Evolutionary conservation across 1,139 yeast species (phyloP), one percentile per base, ranked within the genome.

Genomic region (Suhomyces ambrosiae): DNA sequence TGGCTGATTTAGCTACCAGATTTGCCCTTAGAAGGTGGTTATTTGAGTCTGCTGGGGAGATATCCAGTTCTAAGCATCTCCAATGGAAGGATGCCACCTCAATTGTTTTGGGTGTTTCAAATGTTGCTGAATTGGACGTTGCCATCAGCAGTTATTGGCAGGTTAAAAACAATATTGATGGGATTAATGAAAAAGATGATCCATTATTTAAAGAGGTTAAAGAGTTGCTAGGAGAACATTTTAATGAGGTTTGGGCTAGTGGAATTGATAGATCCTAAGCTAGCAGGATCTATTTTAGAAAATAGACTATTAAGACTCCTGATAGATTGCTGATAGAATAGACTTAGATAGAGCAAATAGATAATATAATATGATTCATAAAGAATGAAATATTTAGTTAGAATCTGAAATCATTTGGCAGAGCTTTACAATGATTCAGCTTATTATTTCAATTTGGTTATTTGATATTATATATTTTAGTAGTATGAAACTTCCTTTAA

Each of bases 1-100:
- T 90, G 45, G 95, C 96, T 0, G 94, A 85, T 44, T 61, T 89
- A 46, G 87, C 96, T 3, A 82, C 87, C 0, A 67, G 94, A 42
- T 90, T 72, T 57, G 92, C 96, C 0, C 65, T 85, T 30, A 65
- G 76, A 36, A 65, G 72, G 35, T 86, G 92, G 86, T 48, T 68
- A 18, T 67, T 67, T 40, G 61, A 55, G 7, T 41, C 58, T 4
- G 24, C 7, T 10, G 35, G 23, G 4, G 40, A 40, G 7, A 46
- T 44, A 16, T 42, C 42, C 12, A 33, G 42, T 7, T 33, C 32
- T 3, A 38, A 33, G 2, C 41, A 33, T 0, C 48, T 53, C 27
- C 35, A 41, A 9, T 60, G 65, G 63, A 61, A 65, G 38, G 60
- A 60, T 17, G 54, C 60, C 11, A 80, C 82, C 1, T 74, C 82